Evolutionary conservation across 768 basidiomycete genomes (phyloP), one percentile per base, ranked within the genome.

Genomic region (Chalciporus piperatus): DNA sequence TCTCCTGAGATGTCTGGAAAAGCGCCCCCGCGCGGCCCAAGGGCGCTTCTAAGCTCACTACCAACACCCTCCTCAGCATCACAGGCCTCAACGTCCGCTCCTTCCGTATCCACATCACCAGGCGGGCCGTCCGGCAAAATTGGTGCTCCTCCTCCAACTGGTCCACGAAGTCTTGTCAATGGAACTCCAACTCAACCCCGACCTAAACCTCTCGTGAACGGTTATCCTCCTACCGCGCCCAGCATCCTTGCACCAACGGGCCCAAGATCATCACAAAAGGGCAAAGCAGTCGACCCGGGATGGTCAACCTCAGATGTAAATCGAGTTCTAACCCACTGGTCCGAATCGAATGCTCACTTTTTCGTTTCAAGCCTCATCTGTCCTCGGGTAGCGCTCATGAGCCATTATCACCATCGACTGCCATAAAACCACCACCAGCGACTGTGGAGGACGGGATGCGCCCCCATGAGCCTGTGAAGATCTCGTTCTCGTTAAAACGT

Each of bases 1-100:
- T 16, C 19, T 35, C 12, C 48, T 64, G 45, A 55, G 53, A 87
- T 89, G 87, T 87, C 87, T 70, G 85, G 87, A 64, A 88, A 85
- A 74, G 83, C 80, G 46, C 87, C 87, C 60, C 87, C 87, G 58
- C 79, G 76, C 58, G 87, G 87, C 50, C 87, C 87, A 41, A 73
- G 87, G 54, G 87, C 87, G 41, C 74, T 90, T 53, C 62, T 82
- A 55, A 80, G 79, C 52, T 70, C 76, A 35, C 59, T 73, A 11
- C 72, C 72, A 46, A 65, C 72, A 27, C 50, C 54, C 12, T 45
- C 70, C 16, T 55, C 59, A 51, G 55, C 55, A 54, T 63, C 55
- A 17, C 64, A 60, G 39, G 60, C 72, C 23, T 63, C 73, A 43
- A 48, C 72, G 52, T 61, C 70, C 42, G 52, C 67, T 48, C 57